These are phyloP conservation scores for Tillandsia leiboldiana DNA, from an alignment of 176 grass and related monocot genomes.

Conservation along the genomic window DNA sequence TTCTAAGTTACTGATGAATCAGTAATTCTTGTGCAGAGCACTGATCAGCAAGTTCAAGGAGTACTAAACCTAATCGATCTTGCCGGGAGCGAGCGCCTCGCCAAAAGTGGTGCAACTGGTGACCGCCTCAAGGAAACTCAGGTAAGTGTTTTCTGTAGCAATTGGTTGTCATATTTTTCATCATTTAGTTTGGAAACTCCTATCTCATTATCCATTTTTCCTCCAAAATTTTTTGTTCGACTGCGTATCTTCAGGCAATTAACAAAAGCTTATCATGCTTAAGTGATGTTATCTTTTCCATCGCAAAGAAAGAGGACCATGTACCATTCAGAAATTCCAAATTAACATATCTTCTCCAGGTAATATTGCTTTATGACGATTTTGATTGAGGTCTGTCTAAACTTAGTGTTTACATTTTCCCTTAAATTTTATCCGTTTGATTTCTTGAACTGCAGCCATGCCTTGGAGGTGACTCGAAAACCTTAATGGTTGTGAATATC, in stretches of 20 bases:
- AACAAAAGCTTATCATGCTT: conserved; percentile 89
- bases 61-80: conserved; percentile 91
- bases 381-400: background rate
- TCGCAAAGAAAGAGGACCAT: conserved; percentile 87
- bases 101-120: conserved; percentile 77
- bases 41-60: conserved; percentile 75
- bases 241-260: conserved; percentile 44
- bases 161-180: background rate
- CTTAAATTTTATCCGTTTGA: background rate
- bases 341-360: conserved; percentile 94
- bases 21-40: conserved; percentile 34
- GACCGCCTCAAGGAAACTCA: conserved; percentile 95
- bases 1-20: background rate
- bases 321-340: conserved; percentile 94
- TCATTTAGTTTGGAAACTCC: background rate
- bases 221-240: background rate
- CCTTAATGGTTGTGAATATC: conserved; percentile 90
- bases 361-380: conserved; percentile 6
- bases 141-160: conserved; percentile 14
- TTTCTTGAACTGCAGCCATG: conserved; percentile 50
- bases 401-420: background rate
- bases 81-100: conserved; percentile 86
- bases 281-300: conserved; percentile 88
- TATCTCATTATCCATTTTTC: background rate
- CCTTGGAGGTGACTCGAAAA: conserved; percentile 89